These are phyloP conservation scores for Nigrospora osmanthi DNA, from an alignment of 2,329 filamentous ascomycete species.

Conservation along the genomic window DNA sequence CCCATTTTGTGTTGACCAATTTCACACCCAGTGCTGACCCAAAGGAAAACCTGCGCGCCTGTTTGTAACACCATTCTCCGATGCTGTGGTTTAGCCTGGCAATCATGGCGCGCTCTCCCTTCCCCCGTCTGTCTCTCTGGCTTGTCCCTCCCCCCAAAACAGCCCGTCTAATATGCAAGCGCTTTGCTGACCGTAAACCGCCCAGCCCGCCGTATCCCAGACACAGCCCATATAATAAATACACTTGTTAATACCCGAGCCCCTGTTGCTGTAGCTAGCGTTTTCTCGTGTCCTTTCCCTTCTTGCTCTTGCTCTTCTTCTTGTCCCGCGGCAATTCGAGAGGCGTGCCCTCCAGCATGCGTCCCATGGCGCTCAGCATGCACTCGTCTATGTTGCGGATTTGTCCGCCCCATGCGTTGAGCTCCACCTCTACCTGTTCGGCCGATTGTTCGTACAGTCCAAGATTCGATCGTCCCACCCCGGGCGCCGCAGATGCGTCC, in stretches of 20 bases:
- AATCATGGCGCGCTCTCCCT: too few species aligned
- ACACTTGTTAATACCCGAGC: not conserved
- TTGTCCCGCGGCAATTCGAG: slow-evolving; percentile 58
- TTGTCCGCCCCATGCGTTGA: slow-evolving; percentile 50
- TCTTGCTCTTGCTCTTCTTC: slow-evolving; percentile 52
- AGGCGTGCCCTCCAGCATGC: slow-evolving; percentile 48
- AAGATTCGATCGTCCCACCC: slow-evolving; percentile 24
- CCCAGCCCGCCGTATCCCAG: too few species aligned
- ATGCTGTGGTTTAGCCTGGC: too few species aligned
- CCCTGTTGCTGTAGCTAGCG: not conserved
- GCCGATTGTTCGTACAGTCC: slow-evolving; percentile 28
- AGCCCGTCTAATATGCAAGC: too few species aligned
- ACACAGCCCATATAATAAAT: slow-evolving; percentile 1
- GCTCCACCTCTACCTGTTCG: slow-evolving; percentile 36
- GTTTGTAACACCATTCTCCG: too few species aligned
- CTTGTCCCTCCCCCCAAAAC: too few species aligned
- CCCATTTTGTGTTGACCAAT: too few species aligned
- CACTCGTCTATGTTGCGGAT: slow-evolving; percentile 66
- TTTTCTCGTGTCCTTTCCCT: slow-evolving; percentile 37
- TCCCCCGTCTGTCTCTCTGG: too few species aligned
- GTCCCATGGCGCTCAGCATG: slow-evolving; percentile 63
- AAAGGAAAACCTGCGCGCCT: too few species aligned
- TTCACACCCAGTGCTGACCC: too few species aligned
- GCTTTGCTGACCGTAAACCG: too few species aligned
- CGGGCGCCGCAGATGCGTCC: slow-evolving; percentile 24